Conservation (phyloP, 1,284 basidiomycete genomes). For the Acaromyces ingoldii region DNA sequence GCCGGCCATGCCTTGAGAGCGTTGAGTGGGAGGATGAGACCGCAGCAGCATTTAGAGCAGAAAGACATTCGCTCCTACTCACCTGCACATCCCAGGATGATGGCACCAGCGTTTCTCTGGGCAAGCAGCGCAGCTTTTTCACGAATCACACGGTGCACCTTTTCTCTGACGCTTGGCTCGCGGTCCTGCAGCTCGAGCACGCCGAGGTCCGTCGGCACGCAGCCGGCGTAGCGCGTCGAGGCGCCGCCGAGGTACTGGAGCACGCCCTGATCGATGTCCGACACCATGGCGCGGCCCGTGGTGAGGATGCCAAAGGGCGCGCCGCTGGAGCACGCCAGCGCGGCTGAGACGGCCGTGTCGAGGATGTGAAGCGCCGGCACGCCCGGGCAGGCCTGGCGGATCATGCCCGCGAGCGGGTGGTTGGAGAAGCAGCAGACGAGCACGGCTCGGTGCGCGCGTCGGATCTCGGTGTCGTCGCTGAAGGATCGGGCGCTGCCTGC, state of each 20-base stretch:
- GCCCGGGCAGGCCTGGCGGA: slow-evolving; percentile 10
- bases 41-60: too few species aligned
- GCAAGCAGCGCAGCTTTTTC: slow-evolving; percentile 15
- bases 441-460: slow-evolving; percentile 14
- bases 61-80: too few species aligned
- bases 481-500: too few species aligned
- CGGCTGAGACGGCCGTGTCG: slow-evolving; percentile 24
- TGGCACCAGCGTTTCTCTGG: slow-evolving; percentile 24
- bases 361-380: slow-evolving; percentile 26
- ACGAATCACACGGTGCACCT: slow-evolving; percentile 19
- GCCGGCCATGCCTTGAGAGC: too few species aligned
- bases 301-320: slow-evolving; percentile 33
- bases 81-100: slow-evolving; percentile 38
- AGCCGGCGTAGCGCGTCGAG: slow-evolving; percentile 25
- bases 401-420: slow-evolving; percentile 29
- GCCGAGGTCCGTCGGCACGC: slow-evolving; percentile 24
- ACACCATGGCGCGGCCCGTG: slow-evolving; percentile 21
- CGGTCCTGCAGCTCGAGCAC: slow-evolving; percentile 28
- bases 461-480: background rate
- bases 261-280: slow-evolving; percentile 30
- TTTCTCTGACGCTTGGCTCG: slow-evolving; percentile 4
- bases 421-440: slow-evolving; percentile 36
- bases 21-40: too few species aligned
- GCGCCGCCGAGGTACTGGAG: slow-evolving; percentile 20
- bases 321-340: slow-evolving; percentile 3